Conservation (phyloP, 108 stramenopile genomes). For the Mayamaea pseudoterrestris region DNA sequence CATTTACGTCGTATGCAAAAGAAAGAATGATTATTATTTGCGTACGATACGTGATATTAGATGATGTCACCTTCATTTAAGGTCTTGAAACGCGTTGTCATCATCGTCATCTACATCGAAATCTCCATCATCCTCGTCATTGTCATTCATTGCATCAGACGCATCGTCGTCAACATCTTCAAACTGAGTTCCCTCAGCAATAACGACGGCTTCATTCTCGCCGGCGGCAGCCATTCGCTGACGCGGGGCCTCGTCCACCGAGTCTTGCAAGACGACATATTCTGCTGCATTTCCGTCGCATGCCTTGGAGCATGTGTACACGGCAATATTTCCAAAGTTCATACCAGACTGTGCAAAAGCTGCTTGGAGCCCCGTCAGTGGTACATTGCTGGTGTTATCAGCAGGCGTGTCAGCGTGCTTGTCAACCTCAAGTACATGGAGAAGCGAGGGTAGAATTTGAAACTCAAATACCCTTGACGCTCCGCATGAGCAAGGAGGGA, state of each 20-base stretch:
- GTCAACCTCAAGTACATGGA: constrained; percentile 68
- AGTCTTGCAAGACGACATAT: constrained; percentile 33
- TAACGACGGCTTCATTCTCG: not conserved
- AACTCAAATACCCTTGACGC: constrained; percentile 48
- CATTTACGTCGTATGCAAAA: too few species aligned
- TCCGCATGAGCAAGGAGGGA: constrained; percentile 32
- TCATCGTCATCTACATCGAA: not conserved
- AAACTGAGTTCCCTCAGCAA: not conserved
- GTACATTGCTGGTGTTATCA: not conserved
- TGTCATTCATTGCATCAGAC: too few species aligned
- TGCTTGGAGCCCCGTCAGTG: not conserved
- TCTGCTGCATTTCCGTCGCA: constrained; percentile 28
- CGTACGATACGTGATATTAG: too few species aligned
- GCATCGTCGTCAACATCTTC: constrained; percentile 1
- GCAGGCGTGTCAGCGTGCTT: too few species aligned
- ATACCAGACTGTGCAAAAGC: constrained; percentile 21
- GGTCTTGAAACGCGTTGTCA: constrained; percentile 3
- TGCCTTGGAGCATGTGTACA: constrained; percentile 53
- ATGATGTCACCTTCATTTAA: too few species aligned
- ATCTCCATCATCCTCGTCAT: constrained; percentile 4
- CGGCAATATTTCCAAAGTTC: constrained; percentile 74
- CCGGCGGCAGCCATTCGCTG: not conserved
- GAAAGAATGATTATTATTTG: too few species aligned
- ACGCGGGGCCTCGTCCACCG: constrained; percentile 14
- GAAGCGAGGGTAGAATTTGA: constrained; percentile 54